Evolutionary conservation across 2,329 filamentous ascomycete genomes (phyloP).

Genomic region (Alternaria infectoria): DNA sequence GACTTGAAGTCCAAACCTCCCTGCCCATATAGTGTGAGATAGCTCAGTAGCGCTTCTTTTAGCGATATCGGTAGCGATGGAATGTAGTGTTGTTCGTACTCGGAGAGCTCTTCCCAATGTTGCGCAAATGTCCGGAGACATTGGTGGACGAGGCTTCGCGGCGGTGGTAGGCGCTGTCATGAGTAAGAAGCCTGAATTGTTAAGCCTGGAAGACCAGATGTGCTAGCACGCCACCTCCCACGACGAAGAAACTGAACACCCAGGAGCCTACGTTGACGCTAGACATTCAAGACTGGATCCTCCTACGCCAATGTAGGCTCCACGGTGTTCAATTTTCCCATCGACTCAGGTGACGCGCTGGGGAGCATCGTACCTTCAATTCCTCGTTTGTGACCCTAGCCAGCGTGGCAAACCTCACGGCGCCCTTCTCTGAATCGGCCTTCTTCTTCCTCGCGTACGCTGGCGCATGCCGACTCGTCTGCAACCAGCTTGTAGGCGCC

Average conservation of each 20-base stretch:
- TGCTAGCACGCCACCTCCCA: neutral
- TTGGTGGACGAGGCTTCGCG: constrained; percentile 56
- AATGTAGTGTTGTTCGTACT: constrained; percentile 64
- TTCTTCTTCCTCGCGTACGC: constrained; percentile 20
- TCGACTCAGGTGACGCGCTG: neutral
- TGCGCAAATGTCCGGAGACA: constrained; percentile 61
- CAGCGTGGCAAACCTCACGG: constrained; percentile 32
- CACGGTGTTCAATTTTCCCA: neutral
- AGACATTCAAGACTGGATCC: neutral
- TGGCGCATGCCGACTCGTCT: constrained; percentile 40
- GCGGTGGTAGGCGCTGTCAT: constrained; percentile 38
- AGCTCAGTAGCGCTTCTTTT: constrained; percentile 62
- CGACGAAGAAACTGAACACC: neutral
- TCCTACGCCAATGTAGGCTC: neutral
- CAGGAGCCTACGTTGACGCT: neutral
- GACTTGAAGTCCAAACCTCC: constrained; percentile 50
- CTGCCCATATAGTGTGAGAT: constrained; percentile 59
- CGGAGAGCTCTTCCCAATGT: constrained; percentile 63
- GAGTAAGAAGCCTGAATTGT: constrained; percentile 30
- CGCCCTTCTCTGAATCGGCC: constrained; percentile 11
- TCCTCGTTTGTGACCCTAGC: constrained; percentile 32
- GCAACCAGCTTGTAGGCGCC: constrained; percentile 55
- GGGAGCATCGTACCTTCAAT: constrained; percentile 28
- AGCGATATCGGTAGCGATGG: constrained; percentile 58
- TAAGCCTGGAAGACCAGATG: constrained; percentile 13